Evolutionary conservation across 345 rosid species (phyloP).

Genomic region (Populus davidiana): DNA sequence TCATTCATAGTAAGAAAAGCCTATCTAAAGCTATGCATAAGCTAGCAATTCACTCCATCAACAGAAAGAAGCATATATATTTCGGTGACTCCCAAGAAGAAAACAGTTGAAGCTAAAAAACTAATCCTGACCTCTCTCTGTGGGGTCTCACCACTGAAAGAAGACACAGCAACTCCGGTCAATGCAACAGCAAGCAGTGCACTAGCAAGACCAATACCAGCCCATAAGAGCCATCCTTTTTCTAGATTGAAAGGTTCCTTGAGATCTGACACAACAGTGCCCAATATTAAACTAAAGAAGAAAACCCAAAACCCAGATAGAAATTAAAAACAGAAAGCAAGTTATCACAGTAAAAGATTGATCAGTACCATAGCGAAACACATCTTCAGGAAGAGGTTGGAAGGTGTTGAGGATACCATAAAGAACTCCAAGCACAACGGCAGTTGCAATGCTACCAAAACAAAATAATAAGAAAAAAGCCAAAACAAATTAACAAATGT

Average conservation of each 20-base stretch:
- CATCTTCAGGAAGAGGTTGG: constrained; percentile 76
- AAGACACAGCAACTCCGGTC: constrained; percentile 44
- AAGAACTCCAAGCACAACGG: constrained; percentile 67
- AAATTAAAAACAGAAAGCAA: background rate
- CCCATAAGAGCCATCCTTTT: constrained; percentile 73
- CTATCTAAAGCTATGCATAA: background rate
- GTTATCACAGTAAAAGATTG: background rate
- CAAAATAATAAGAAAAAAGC: constrained; percentile 9
- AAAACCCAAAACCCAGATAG: background rate
- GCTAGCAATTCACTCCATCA: background rate
- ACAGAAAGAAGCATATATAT: background rate
- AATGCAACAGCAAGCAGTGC: constrained; percentile 46
- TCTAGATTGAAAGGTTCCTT: constrained; percentile 60
- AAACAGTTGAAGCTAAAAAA: background rate
- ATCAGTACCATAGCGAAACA: constrained; percentile 70
- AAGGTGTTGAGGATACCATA: constrained; percentile 61
- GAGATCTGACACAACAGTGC: constrained; percentile 45
- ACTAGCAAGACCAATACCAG: constrained; percentile 51
- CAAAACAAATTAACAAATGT: background rate
- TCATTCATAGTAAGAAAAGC: background rate
- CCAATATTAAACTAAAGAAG: background rate
- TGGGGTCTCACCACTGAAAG: constrained; percentile 47
- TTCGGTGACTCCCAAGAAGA: background rate
- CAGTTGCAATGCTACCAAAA: constrained; percentile 68
- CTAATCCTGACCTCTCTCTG: constrained; percentile 59